Conservation (phyloP, 1,284 basidiomycete genomes). For the Coriolopsis trogii region DNA sequence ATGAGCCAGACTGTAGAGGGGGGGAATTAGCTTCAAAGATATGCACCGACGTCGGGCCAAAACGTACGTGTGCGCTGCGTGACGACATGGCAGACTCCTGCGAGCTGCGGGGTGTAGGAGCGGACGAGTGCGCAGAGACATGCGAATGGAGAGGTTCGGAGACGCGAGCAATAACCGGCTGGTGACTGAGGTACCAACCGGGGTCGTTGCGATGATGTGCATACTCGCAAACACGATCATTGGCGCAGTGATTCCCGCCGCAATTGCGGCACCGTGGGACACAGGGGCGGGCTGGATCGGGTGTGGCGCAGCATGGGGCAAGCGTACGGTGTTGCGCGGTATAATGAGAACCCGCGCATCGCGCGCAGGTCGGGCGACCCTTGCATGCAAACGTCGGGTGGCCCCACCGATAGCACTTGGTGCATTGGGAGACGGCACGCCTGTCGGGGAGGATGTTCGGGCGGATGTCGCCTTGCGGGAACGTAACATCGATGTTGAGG, state of each 20-base stretch:
- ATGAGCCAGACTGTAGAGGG: not conserved
- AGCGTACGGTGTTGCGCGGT: too few relatives aligned
- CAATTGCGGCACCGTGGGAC: conserved; percentile 5
- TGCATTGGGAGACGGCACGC: too few relatives aligned
- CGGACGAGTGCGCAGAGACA: not conserved
- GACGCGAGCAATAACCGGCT: not conserved
- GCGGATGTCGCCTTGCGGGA: too few relatives aligned
- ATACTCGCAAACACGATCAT: not conserved
- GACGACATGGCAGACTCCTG: not conserved
- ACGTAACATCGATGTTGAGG: too few relatives aligned
- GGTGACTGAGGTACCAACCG: not conserved
- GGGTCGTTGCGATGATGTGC: not conserved
- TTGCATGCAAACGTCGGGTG: too few relatives aligned
- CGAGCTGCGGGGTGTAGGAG: not conserved
- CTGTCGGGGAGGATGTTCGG: too few relatives aligned
- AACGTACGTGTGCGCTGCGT: conserved; percentile 4
- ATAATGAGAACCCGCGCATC: too few relatives aligned
- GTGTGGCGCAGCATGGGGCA: too few relatives aligned
- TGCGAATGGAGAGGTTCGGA: not conserved
- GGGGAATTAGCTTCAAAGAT: conserved; percentile 1
- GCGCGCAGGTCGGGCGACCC: too few relatives aligned
- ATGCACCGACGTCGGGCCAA: conserved; percentile 1
- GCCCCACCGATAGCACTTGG: too few relatives aligned
- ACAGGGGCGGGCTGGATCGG: too few relatives aligned
- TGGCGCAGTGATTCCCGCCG: conserved; percentile 2